Conservation (phyloP, 257 asterid species). For the Ballota nigra region DNA sequence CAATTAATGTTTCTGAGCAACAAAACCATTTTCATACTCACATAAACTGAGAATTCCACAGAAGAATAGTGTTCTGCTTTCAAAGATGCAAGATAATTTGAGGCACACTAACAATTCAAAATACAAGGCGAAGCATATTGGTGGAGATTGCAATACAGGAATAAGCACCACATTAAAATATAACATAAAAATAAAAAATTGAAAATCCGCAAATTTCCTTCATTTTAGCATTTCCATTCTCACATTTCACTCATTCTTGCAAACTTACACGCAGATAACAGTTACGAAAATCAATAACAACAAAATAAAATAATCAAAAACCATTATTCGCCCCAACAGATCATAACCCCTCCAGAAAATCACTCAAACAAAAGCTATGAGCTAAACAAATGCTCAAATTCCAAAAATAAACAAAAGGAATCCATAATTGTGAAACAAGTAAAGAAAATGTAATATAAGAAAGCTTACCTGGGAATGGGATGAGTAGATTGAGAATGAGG, state of each 20-base stretch:
- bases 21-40: neutral
- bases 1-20: neutral
- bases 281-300: neutral
- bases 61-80: neutral
- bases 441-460: neutral
- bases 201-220: neutral
- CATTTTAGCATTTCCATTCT: neutral
- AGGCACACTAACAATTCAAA: neutral
- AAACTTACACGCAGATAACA: neutral
- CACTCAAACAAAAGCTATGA: slow-evolving; percentile 14
- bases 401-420: neutral
- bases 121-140: neutral
- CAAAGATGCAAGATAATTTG: neutral
- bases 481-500: slow-evolving; percentile 13
- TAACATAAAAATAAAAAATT: neutral
- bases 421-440: neutral
- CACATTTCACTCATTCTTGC: neutral
- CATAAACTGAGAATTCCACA: slow-evolving; percentile 10
- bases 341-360: neutral
- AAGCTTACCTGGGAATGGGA: slow-evolving; percentile 13
- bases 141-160: neutral
- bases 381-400: neutral
- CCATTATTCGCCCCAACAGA: neutral
- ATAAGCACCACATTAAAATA: neutral
- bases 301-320: neutral